Percentiles rank a stretch among this genome's conserved stretches.
phyloP scores from a whole-genome alignment of 2,329 filamentous ascomycete genomes.

The Trichophyton schoenleinii region DNA sequence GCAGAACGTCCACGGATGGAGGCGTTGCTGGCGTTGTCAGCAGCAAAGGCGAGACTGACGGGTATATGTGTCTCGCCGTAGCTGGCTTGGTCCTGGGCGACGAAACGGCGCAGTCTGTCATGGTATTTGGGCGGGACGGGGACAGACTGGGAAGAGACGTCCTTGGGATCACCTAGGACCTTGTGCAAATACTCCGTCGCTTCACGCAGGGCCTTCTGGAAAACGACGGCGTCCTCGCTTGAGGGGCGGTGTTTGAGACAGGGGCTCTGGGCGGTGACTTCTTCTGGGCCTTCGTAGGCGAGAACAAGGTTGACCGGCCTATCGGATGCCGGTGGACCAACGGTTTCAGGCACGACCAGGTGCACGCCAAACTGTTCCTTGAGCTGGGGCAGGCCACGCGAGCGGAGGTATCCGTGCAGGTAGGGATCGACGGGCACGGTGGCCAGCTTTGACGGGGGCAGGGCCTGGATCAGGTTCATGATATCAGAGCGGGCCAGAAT shows the following conservation, averaged over 20 bases:
- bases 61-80: constrained; percentile 41
- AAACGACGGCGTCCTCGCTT: constrained; percentile 41
- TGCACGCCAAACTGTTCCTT: constrained; percentile 36
- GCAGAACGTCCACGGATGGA: constrained; percentile 65
- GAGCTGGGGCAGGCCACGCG: constrained; percentile 27
- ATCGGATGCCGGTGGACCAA: constrained; percentile 23
- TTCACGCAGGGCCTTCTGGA: constrained; percentile 45
- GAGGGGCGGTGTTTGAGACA: constrained; percentile 46
- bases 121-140: constrained; percentile 49
- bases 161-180: constrained; percentile 42
- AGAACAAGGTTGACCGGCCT: constrained; percentile 32
- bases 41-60: constrained; percentile 40
- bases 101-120: constrained; percentile 49
- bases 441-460: constrained; percentile 34
- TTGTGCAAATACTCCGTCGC: constrained; percentile 45
- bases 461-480: constrained; percentile 37
- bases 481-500: constrained; percentile 39
- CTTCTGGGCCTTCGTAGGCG: constrained; percentile 35
- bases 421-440: constrained; percentile 38
- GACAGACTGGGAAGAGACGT: constrained; percentile 43
- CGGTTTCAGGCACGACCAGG: constrained; percentile 36
- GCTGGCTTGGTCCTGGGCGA: constrained; percentile 44
- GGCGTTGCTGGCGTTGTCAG: constrained; percentile 38
- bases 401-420: constrained; percentile 36
- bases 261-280: constrained; percentile 31